Percentiles rank a stretch among this genome's conserved stretches.
Conservation (phyloP, 1,284 basidiomycete genomes). For the Cerrena zonata region DNA sequence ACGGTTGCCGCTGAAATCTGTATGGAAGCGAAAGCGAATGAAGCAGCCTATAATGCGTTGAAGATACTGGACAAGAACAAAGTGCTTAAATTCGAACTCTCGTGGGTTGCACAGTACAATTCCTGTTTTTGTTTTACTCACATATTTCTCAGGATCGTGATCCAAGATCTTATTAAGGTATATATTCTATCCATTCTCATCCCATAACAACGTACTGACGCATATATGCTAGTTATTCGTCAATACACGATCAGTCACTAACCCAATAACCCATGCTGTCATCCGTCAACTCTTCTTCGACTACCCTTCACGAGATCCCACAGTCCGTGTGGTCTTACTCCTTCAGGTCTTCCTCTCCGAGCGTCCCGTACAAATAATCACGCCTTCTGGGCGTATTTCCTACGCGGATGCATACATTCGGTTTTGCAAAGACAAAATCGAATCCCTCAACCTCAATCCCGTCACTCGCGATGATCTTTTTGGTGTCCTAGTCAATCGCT, state of each 20-base stretch:
- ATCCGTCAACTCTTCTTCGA: slow-evolving; percentile 58
- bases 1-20: slow-evolving; percentile 74
- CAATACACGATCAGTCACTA: slow-evolving; percentile 59
- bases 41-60: slow-evolving; percentile 58
- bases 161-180: slow-evolving; percentile 60
- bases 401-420: slow-evolving; percentile 25
- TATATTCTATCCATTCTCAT: slow-evolving; percentile 2
- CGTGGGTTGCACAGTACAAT: slow-evolving; percentile 33
- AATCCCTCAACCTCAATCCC: slow-evolving; percentile 47
- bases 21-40: slow-evolving; percentile 69
- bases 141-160: slow-evolving; percentile 37
- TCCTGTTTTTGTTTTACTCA: slow-evolving; percentile 8
- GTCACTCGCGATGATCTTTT: slow-evolving; percentile 53
- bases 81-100: slow-evolving; percentile 49
- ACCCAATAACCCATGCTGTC: slow-evolving; percentile 40
- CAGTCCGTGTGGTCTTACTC: slow-evolving; percentile 62
- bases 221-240: slow-evolving; percentile 51
- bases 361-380: slow-evolving; percentile 1
- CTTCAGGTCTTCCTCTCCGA: slow-evolving; percentile 54
- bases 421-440: slow-evolving; percentile 36
- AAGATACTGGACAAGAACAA: slow-evolving; percentile 58
- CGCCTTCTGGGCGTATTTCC: not conserved
- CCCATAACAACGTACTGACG: slow-evolving; percentile 1
- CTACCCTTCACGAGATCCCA: slow-evolving; percentile 53
- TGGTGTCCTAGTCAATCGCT: slow-evolving; percentile 61